These are phyloP conservation scores for Aspergillus melleus DNA, from an alignment of 2,329 filamentous ascomycete species.

Conservation along the genomic window DNA sequence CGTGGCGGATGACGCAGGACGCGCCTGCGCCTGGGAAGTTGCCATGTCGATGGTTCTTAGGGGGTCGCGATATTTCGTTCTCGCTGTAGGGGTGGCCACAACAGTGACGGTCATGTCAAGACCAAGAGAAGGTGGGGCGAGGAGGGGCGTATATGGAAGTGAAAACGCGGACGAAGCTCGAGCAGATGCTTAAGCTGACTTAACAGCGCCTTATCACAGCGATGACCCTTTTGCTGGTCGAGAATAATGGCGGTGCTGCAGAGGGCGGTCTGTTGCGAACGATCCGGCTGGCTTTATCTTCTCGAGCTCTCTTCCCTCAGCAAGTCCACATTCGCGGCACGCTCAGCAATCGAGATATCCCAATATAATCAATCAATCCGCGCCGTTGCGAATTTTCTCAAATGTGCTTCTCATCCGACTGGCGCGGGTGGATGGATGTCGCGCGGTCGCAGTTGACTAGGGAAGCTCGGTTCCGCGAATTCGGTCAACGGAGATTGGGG, in stretches of 20 bases:
- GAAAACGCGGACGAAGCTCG: background rate
- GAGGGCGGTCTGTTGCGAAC: background rate
- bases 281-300: background rate
- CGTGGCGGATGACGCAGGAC: constrained; percentile 30
- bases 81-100: constrained; percentile 34
- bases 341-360: background rate
- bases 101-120: constrained; percentile 43
- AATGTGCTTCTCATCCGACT: background rate
- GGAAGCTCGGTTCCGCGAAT: background rate
- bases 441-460: constrained; percentile 10
- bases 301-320: background rate
- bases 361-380: background rate
- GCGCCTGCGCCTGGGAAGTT: constrained; percentile 39
- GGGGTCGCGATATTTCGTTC: constrained; percentile 39
- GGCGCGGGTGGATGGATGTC: background rate
- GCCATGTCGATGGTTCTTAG: constrained; percentile 40
- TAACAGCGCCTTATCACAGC: background rate
- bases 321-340: background rate
- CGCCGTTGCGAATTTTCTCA: background rate
- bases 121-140: constrained; percentile 7
- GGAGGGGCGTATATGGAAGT: background rate
- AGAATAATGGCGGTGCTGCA: background rate
- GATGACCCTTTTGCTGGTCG: background rate
- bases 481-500: constrained; percentile 2
- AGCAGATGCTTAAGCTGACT: background rate